Base-by-base conservation (phyloP, 495 filamentous ascomycete species). In the Diplogelasinospora grovesii region DNA sequence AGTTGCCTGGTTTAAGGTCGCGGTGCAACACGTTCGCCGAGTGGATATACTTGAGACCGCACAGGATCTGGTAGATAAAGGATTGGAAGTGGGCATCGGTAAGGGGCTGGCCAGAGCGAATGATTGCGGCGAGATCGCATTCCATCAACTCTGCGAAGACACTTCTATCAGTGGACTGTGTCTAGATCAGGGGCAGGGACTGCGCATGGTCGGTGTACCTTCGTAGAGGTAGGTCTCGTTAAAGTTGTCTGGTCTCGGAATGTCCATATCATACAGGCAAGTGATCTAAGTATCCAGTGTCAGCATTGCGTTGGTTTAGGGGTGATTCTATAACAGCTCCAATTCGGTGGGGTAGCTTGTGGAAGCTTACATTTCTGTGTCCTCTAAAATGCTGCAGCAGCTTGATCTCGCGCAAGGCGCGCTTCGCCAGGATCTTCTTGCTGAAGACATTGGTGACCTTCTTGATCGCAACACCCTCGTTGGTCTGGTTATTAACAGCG, bases 401-500 rank as follows among this genome's bases (percentile, higher is more conserved):
- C 75, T 98, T 98, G 64, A 98, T 96, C 69, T 98, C 92, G 63
- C 93, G 79, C 70, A 98, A 65, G 39, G 93, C 92, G 50, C 92
- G 85, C 76, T 98, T 98, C 45, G 92, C 92, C 44, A 98, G 71
- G 50, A 98, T 98, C 80, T 97, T 97, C 72, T 98, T 98, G 78
- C 89, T 95, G 74, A 98, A 97, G 45, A 98, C 93, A 83, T 98
- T 98, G 66, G 92, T 98, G 56, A 98, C 86, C 64, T 98, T 98
- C 72, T 98, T 98, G 68, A 98, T 87, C 43, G 92, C 92, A 39
- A 98, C 89, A n/a, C 92, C 92, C 59, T 98, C 92, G 53, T 81
- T 81, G 10, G 86, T 95, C 60, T 84, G 77, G 54, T 76, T 79
- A 70, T 98, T 96, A 39, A 86, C 88, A 19, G 92, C 93, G 36